Percentiles rank a stretch among this genome's conserved stretches.
Conservation (phyloP, 352 stramenopile genomes). For the Pythium rhizo-oryzae region DNA sequence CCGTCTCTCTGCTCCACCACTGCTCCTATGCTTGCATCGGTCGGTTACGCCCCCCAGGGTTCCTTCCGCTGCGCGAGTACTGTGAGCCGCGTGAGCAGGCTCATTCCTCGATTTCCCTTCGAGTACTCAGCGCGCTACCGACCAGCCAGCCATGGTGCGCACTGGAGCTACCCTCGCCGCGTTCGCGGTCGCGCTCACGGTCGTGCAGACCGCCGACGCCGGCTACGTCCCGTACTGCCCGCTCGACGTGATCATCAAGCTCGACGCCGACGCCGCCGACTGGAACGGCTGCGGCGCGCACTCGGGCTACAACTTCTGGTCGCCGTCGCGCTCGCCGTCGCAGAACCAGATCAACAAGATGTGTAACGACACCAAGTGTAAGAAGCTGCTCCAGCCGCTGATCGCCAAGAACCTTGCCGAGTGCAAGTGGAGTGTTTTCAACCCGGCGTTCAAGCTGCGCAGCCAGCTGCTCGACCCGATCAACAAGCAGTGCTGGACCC, state of each 20-base stretch:
- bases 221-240: no score
- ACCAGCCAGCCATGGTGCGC: neutral
- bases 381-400: neutral
- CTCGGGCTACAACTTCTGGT: neutral
- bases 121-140: no score
- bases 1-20: no score
- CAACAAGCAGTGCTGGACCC: neutral
- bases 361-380: neutral
- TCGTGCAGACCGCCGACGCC: no score
- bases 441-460: neutral
- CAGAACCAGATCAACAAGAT: neutral
- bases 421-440: neutral
- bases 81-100: no score
- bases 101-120: no score
- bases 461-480: neutral
- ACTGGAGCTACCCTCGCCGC: neutral
- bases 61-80: no score
- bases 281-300: neutral
- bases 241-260: no score
- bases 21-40: no score
- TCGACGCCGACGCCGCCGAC: no score
- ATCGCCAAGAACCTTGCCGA: neutral
- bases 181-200: neutral
- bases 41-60: no score
- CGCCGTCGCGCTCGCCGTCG: neutral